Evolutionary conservation across 345 rosid genomes (phyloP), one percentile per base, ranked within the genome.

Genomic region (Firmiana major): DNA sequence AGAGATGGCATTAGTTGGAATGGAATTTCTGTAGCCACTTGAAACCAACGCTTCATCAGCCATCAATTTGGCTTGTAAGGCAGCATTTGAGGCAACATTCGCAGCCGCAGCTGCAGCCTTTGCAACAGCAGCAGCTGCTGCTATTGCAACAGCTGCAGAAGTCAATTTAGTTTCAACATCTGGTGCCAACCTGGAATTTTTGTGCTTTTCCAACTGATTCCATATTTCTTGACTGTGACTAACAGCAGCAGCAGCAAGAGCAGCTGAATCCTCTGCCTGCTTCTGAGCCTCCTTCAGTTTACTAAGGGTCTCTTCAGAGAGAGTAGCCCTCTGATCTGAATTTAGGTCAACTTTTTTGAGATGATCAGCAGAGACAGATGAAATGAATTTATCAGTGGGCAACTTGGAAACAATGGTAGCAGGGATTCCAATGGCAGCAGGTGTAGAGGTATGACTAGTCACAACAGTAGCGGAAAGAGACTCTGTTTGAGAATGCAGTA

Each of bases 81-180:
- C 98, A 75, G 99, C 98, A 88, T 83, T 87, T 34, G 95, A 88
- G 75, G 99, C 98, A 57, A 97, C 97, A 83, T 86, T 91, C 73
- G 98, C 97, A 62, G 97, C 97, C 15, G 98, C 98, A 69, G 99
- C 96, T 63, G 99, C 99, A 13, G 97, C 98, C 81, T 89, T 94
- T 49, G 98, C 99, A 84, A 94, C 97, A 53, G 99, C 90, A 80
- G 97, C 92, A 3, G 99, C 98, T 38, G 97, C 92, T 57, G 97
- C 90, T 73, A 89, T 79, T 21, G 97, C 93, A 87, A 85, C 88
- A 68, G 97, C 96, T 74, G 98, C 98, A n/a, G 91, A 90, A 78
- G 93, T 90, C 83, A 97, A 79, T 74, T 83, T 90, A 68, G 83
- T 84, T 85, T 94, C 93, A 74, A 81, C 85, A 77, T 92, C 95